These are phyloP conservation scores for Hypoxylon sp. DNA, from an alignment of 2,329 filamentous ascomycete genomes.

Conservation along the genomic window DNA sequence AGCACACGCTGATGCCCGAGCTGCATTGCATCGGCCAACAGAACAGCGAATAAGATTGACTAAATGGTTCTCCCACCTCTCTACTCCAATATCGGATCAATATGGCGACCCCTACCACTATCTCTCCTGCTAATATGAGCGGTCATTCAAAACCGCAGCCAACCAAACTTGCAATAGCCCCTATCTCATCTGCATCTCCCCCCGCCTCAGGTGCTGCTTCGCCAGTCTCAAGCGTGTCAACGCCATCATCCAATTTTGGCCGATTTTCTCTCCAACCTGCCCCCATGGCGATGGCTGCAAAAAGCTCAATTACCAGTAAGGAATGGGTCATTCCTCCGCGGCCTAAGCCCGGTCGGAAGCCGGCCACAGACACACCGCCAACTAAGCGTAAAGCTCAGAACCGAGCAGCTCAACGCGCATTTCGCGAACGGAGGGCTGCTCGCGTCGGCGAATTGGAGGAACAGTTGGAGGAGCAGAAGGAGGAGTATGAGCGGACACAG, in stretches of 20 bases:
- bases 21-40: constrained; percentile 44
- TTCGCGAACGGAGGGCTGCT: constrained; percentile 87
- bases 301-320: constrained; percentile 78
- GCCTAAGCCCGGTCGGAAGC: constrained; percentile 93
- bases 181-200: constrained; percentile 51
- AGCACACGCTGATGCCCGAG: constrained; percentile 42
- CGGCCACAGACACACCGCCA: constrained; percentile 90
- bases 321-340: constrained; percentile 90
- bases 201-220: constrained; percentile 50
- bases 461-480: constrained; percentile 73
- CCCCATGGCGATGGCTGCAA: constrained; percentile 66
- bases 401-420: constrained; percentile 89
- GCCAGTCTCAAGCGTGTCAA: constrained; percentile 50
- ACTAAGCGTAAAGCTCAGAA: constrained; percentile 97
- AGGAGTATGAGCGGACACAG: constrained; percentile 70
- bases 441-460: constrained; percentile 84
- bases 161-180: constrained; percentile 52
- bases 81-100: constrained; percentile 43
- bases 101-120: constrained; percentile 49
- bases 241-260: constrained; percentile 46
- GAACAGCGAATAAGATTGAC: constrained; percentile 40
- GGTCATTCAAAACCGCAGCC: constrained; percentile 44
- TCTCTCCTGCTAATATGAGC: constrained; percentile 41
- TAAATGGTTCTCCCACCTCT: constrained; percentile 39
- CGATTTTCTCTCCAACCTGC: constrained; percentile 55